Conservation (phyloP, 139 green algal genomes). For the Closterium sp. region DNA sequence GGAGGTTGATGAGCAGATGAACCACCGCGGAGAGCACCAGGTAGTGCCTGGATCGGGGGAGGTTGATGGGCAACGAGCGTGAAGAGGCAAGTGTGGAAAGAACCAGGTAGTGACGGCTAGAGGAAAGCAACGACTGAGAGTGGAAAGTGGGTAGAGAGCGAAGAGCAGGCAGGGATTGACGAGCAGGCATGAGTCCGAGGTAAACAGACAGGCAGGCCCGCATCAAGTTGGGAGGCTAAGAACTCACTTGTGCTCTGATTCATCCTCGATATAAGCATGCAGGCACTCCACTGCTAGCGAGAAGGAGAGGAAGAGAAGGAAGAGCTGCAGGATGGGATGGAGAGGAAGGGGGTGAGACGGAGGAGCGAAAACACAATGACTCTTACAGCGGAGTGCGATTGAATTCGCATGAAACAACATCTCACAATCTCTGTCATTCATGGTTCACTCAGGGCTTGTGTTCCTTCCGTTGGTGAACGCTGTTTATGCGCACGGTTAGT, state of each 20-base stretch:
- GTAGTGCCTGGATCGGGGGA: constrained; percentile 35
- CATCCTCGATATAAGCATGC: constrained; percentile 47
- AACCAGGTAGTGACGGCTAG: constrained; percentile 14
- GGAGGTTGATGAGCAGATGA: constrained; percentile 50
- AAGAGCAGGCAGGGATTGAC: too few species aligned
- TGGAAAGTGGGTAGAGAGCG: too few species aligned
- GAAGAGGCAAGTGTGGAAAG: not conserved
- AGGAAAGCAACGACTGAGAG: not conserved
- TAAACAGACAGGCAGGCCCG: too few species aligned
- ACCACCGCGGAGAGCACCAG: constrained; percentile 38
- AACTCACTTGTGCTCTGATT: constrained; percentile 37
- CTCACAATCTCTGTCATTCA: too few species aligned
- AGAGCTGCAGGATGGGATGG: constrained; percentile 31
- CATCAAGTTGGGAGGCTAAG: not conserved
- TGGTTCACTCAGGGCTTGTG: too few species aligned
- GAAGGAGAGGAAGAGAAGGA: constrained; percentile 50
- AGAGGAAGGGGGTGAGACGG: not conserved
- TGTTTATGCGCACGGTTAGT: too few species aligned
- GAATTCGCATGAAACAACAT: too few species aligned
- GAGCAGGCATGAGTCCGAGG: too few species aligned
- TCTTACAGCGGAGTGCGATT: too few species aligned
- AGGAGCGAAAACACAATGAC: not conserved
- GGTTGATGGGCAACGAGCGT: not conserved
- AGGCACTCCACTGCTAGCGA: constrained; percentile 47
- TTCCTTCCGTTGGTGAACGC: too few species aligned